Base-by-base conservation (phyloP, 805 yeast genomes). In the Ogataea nitratoaversa region DNA sequence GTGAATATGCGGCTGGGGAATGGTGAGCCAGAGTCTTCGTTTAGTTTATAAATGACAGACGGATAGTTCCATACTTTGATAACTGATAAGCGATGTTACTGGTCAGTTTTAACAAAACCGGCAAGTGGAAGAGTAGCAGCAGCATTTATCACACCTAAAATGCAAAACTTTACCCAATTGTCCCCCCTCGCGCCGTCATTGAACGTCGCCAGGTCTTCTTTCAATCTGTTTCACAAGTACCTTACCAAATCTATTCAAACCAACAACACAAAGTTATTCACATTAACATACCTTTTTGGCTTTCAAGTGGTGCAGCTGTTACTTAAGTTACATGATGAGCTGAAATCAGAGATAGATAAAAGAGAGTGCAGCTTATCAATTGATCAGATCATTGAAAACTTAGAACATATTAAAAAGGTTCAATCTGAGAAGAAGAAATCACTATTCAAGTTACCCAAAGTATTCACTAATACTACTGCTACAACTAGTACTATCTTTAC, bases 221-320 rank as follows among this genome's bases (percentile, higher is more conserved):
- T 34, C 25, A 36, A 41, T 3, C 29, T 47, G 6, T 50, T 44
- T 37, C 33, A 33, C 24, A 44, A 37, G 18, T 43, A 38, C 25
- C 37, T 45, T 8, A n/a, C 11, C 5, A 39, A 36, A 23, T 35
- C 53, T 2, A 20, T 38, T 1, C 33, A 37, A 18, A 33, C 41
- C 4, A 34, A 41, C 12, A 42, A 34, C 14, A 14, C 40, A 1
- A 36, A 38, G 19, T 37, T 47, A 11, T 41, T 34, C 13, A 42
- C 42, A 8, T 34, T 51, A 30, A 35, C 52, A 2, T 51, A 51
- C 30, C 30, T 51, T 7, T 45, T 51, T 28, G 53, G 52, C 1
- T 19, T 51, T 8, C 42, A 44, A 31, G 19, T 41, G 5, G 42
- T 39, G 16, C 50, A 47, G 19, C 19, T 42, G 2, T 32, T 47